A percentile compares a stretch with the other conserved stretches of the same genome.
phyloP scores from a whole-genome alignment of 768 basidiomycete species.

The Clitopilus hobsonii region DNA sequence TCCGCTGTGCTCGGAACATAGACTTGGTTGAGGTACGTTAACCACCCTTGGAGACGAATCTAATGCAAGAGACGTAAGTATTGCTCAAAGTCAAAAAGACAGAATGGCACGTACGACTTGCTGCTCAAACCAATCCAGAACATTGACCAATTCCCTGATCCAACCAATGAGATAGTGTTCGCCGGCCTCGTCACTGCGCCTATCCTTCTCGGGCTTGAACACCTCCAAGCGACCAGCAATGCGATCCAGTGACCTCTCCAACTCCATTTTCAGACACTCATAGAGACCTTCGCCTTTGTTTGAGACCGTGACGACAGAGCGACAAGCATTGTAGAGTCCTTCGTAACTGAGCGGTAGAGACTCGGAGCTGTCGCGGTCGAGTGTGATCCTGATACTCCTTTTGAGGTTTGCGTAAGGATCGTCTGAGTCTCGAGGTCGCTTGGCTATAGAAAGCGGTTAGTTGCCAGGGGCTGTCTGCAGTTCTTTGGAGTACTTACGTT shows the following conservation, averaged over 20 bases:
- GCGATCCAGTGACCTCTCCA: slow-evolving; percentile 48
- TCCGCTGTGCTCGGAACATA: slow-evolving; percentile 44
- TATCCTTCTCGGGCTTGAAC: slow-evolving; percentile 18
- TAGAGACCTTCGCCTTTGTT: slow-evolving; percentile 57
- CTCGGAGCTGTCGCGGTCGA: slow-evolving; percentile 30
- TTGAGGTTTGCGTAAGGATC: slow-evolving; percentile 25
- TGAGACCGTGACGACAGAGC: slow-evolving; percentile 45
- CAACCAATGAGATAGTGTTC: slow-evolving; percentile 37
- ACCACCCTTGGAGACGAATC: slow-evolving; percentile 55
- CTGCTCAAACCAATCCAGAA: slow-evolving; percentile 60
- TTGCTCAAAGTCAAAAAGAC: background rate
- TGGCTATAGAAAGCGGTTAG: slow-evolving; percentile 8
- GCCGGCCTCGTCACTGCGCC: background rate
- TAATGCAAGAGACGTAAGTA: slow-evolving; percentile 16
- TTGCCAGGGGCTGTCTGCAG: slow-evolving; percentile 1
- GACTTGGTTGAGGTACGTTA: slow-evolving; percentile 69
- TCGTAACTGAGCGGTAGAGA: slow-evolving; percentile 48
- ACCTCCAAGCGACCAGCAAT: slow-evolving; percentile 34
- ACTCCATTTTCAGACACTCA: slow-evolving; percentile 48
- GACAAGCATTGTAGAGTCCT: slow-evolving; percentile 52
- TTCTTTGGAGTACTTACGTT: slow-evolving; percentile 24
- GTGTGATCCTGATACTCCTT: slow-evolving; percentile 32
- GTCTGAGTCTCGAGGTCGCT: slow-evolving; percentile 15
- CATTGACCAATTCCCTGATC: slow-evolving; percentile 50
- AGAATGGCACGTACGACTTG: slow-evolving; percentile 47